phyloP scores from a whole-genome alignment of 1,139 yeast species.

The Sugiyamaella neomexicana region DNA sequence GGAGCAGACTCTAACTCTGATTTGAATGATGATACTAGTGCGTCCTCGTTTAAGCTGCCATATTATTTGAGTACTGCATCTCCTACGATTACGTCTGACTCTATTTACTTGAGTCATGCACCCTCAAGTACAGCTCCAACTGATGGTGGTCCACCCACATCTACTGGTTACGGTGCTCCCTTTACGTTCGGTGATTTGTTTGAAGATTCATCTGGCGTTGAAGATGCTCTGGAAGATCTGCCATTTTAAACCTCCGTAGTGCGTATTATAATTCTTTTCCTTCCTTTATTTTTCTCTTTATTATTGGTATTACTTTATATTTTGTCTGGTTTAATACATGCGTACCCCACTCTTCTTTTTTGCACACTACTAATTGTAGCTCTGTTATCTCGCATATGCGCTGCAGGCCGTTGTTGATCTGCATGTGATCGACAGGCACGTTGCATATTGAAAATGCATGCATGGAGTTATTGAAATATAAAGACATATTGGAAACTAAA shows the following conservation, averaged over 20 bases:
- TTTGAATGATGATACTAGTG: not conserved
- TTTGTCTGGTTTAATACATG: slow-evolving; percentile 2
- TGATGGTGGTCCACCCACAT: not conserved
- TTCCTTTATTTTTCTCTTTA: slow-evolving; percentile 1
- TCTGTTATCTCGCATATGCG: slow-evolving; percentile 7
- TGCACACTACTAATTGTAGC: not conserved
- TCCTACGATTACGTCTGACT: not conserved
- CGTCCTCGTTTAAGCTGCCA: not conserved
- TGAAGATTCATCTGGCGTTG: slow-evolving; percentile 4
- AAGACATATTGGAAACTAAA: too few species aligned
- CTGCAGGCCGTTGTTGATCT: not conserved
- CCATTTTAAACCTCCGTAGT: not conserved
- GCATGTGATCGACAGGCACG: not conserved
- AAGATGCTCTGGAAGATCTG: slow-evolving; percentile 5
- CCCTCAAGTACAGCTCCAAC: not conserved
- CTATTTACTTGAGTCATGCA: not conserved
- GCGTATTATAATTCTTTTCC: not conserved
- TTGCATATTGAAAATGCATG: not conserved
- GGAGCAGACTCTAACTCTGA: slow-evolving; percentile 6
- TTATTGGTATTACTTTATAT: not conserved
- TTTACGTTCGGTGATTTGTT: not conserved
- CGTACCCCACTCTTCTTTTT: not conserved
- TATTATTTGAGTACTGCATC: not conserved
- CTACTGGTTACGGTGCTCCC: not conserved
- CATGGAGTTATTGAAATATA: not conserved